Percentiles rank a stretch among this genome's conserved stretches.
phyloP scores from a whole-genome alignment of 2,329 filamentous ascomycete genomes.

The Xylaria sp. region DNA sequence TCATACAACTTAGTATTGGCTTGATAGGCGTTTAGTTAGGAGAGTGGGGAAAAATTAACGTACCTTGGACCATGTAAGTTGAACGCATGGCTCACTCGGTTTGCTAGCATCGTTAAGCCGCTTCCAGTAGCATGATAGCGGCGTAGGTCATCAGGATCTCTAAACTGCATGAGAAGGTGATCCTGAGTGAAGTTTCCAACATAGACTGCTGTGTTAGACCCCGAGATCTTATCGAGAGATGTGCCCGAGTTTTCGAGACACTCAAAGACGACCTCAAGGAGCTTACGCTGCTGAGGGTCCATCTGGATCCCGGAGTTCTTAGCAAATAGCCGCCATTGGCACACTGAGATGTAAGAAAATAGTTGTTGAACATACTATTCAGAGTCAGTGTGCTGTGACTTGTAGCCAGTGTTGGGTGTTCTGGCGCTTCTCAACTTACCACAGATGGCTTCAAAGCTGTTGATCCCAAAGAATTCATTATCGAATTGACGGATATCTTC shows the following conservation, averaged over 20 bases:
- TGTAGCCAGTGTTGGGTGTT: too few relatives aligned
- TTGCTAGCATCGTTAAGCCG: conserved; percentile 38
- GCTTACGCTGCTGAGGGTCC: conserved; percentile 50
- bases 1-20: too few relatives aligned
- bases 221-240: conserved; percentile 31
- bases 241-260: conserved; percentile 40
- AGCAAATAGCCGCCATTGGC: too few relatives aligned
- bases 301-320: conserved; percentile 24
- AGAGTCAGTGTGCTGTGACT: too few relatives aligned
- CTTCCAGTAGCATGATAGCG: conserved; percentile 47
- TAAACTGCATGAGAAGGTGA: conserved; percentile 26
- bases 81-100: conserved; percentile 49
- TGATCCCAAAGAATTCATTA: conserved; percentile 36
- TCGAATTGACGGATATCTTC: conserved; percentile 35
- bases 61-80: conserved; percentile 50
- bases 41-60: neutral
- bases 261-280: conserved; percentile 53
- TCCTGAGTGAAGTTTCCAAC: conserved; percentile 44
- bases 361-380: too few relatives aligned
- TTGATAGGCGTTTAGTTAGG: too few relatives aligned
- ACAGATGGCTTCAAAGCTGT: conserved; percentile 32
- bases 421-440: neutral
- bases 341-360: too few relatives aligned
- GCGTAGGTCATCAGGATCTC: conserved; percentile 42
- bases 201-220: conserved; percentile 39